Conservation (phyloP, 2,329 filamentous ascomycete genomes). For the Westerdykella ornata region DNA sequence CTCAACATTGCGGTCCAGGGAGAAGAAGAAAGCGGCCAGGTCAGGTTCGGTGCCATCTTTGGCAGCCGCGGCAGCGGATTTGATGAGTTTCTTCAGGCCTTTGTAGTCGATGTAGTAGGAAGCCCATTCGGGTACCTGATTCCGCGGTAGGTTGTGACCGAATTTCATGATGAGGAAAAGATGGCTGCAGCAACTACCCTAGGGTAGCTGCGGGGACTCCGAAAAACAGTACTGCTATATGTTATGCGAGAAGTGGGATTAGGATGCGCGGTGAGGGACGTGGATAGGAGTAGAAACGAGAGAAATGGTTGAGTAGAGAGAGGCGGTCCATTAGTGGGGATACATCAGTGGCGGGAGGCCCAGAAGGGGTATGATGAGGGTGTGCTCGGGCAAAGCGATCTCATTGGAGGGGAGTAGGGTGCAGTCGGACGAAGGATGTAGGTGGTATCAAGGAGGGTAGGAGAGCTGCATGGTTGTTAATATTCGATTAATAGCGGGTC, state of each 20-base stretch:
- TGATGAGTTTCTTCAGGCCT: constrained; percentile 90
- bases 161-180: constrained; percentile 39
- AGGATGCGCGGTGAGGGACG: too few relatives aligned
- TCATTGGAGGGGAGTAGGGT: neutral
- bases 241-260: too few relatives aligned
- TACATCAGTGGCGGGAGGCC: too few relatives aligned
- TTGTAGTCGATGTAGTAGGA: constrained; percentile 84
- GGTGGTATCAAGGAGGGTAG: too few relatives aligned
- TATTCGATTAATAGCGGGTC: too few relatives aligned
- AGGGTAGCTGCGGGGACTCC: neutral
- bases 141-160: constrained; percentile 59
- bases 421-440: too few relatives aligned
- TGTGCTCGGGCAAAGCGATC: neutral
- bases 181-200: neutral
- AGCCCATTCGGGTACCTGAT: constrained; percentile 84
- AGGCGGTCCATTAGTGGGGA: too few relatives aligned
- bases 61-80: constrained; percentile 60
- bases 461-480: too few relatives aligned
- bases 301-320: too few relatives aligned
- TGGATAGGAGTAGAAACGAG: too few relatives aligned
- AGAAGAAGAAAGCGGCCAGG: constrained; percentile 94
- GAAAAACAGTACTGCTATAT: neutral
- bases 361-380: neutral
- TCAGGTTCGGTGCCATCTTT: constrained; percentile 71
- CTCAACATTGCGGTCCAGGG: constrained; percentile 92